Conservation (phyloP, 192 early-diverging fungal species). For the Chytriomyces sp. region DNA sequence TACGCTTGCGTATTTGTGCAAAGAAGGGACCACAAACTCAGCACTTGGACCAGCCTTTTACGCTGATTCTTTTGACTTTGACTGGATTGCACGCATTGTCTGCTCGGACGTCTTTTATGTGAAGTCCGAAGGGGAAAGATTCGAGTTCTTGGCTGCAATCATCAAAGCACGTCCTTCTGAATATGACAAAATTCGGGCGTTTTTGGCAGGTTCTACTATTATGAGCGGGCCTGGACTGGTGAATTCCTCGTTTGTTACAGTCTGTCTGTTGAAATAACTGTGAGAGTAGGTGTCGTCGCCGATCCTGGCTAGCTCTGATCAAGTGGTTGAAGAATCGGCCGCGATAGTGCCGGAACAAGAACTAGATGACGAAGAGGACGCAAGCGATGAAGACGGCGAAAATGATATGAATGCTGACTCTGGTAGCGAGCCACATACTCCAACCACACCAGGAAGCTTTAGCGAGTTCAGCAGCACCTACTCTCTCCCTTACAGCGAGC, state of each 20-base stretch:
- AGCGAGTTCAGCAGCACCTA: neutral
- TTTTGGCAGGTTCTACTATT: constrained; percentile 7
- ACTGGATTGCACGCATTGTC: constrained; percentile 11
- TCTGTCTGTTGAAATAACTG: too few relatives aligned
- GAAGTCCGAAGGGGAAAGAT: neutral
- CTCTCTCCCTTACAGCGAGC: neutral
- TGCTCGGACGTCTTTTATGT: constrained; percentile 17
- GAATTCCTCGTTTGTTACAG: neutral
- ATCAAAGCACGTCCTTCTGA: neutral
- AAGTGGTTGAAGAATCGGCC: neutral
- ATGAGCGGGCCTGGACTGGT: neutral
- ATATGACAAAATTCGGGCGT: neutral
- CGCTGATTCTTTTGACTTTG: neutral
- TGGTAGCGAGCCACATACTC: neutral
- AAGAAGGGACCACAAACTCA: constrained; percentile 5
- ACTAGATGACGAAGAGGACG: neutral
- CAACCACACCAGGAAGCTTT: neutral
- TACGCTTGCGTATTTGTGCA: constrained; percentile 5
- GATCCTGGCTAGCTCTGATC: too few relatives aligned
- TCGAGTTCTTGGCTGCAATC: neutral
- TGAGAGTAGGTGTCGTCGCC: too few relatives aligned
- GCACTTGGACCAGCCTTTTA: neutral
- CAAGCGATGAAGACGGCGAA: neutral
- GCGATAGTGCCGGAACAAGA: neutral
- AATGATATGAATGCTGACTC: neutral